Evolutionary conservation across 768 basidiomycete species (phyloP).

Genomic region (Russula earlei): DNA sequence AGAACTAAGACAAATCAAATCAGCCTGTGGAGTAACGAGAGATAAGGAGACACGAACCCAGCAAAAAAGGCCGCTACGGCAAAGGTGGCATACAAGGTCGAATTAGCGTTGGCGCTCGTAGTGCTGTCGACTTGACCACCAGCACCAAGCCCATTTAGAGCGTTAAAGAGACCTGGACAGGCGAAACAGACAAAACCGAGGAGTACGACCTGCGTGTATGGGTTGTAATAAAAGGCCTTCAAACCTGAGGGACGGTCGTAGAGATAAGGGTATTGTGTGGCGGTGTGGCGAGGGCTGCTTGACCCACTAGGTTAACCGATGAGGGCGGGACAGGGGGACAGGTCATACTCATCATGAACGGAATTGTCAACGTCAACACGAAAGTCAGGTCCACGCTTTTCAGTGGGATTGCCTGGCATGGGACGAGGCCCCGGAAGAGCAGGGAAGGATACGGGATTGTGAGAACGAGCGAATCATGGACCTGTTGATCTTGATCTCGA

Average conservation of each 20-base stretch:
- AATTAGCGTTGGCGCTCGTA: conserved; percentile 61
- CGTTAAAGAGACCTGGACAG: conserved; percentile 64
- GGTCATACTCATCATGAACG: neutral
- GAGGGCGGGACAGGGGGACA: neutral
- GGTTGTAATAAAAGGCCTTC: conserved; percentile 49
- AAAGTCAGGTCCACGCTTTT: conserved; percentile 1
- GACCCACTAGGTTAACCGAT: neutral
- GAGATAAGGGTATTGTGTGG: conserved; percentile 19
- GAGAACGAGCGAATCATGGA: conserved; percentile 2
- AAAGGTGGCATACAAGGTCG: conserved; percentile 58
- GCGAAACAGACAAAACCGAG: conserved; percentile 61
- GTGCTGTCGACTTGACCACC: conserved; percentile 62
- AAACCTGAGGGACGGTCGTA: conserved; percentile 42
- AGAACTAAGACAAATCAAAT: conserved; percentile 35
- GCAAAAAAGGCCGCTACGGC: conserved; percentile 56
- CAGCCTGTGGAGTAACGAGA: neutral
- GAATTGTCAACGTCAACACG: neutral
- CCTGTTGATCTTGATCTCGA: neutral
- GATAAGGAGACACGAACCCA: conserved; percentile 39
- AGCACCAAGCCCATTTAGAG: conserved; percentile 69
- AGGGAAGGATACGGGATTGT: neutral
- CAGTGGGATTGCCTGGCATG: conserved; percentile 6
- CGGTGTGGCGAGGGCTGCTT: conserved; percentile 1
- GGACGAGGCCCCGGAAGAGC: conserved; percentile 2
- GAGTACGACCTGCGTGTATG: conserved; percentile 48